These are phyloP conservation scores for Ilex asprella DNA, from an alignment of 257 asterid species.

Conservation along the genomic window DNA sequence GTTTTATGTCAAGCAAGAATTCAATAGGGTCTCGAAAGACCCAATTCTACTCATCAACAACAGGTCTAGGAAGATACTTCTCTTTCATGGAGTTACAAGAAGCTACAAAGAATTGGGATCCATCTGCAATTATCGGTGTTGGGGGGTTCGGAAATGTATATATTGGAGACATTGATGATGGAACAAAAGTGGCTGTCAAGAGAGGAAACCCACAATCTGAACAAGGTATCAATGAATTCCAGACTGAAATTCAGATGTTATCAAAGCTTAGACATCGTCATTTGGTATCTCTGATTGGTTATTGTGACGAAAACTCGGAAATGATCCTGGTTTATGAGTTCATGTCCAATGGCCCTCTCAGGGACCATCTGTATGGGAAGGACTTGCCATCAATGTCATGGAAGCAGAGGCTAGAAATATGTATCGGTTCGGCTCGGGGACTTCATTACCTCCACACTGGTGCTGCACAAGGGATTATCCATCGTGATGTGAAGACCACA, in stretches of 20 bases:
- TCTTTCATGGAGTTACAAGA: conserved; percentile 49
- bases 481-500: conserved; percentile 84
- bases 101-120: conserved; percentile 76
- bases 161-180: conserved; percentile 59
- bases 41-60: conserved; percentile 40
- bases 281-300: conserved; percentile 79
- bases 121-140: conserved; percentile 59
- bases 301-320: conserved; percentile 79
- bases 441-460: conserved; percentile 92
- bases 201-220: conserved; percentile 95
- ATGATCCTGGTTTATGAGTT: conserved; percentile 89
- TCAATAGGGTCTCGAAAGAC: conserved; percentile 39
- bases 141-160: conserved; percentile 93
- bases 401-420: conserved; percentile 76
- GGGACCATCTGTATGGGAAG: conserved; percentile 75
- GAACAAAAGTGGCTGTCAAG: conserved; percentile 70
- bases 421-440: conserved; percentile 94
- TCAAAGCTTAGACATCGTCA: conserved; percentile 93
- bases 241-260: conserved; percentile 83
- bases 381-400: conserved; percentile 41
- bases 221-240: conserved; percentile 88
- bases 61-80: conserved; percentile 47
- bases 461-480: conserved; percentile 76
- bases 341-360: conserved; percentile 78
- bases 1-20: conserved; percentile 35